These are phyloP conservation scores for Leccinum colubrinum DNA, from an alignment of 1,284 basidiomycete genomes.

Conservation along the genomic window DNA sequence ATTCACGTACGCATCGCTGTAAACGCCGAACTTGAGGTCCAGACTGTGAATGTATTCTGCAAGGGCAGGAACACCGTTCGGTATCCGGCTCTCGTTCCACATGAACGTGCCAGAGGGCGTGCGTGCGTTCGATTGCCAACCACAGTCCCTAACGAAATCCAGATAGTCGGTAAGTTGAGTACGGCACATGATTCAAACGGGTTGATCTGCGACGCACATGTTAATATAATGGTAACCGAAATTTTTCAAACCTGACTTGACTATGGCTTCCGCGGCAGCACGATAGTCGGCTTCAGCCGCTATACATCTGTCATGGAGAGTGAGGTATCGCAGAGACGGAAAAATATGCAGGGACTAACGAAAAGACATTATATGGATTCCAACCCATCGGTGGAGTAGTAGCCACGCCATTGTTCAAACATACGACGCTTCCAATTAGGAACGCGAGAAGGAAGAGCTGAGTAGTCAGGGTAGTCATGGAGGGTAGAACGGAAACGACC, in stretches of 20 bases:
- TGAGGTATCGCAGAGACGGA: not conserved
- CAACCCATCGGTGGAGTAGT: constrained; percentile 46
- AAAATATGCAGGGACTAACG: constrained; percentile 27
- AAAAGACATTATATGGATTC: constrained; percentile 47
- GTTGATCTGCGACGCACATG: constrained; percentile 1
- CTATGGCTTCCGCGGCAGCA: constrained; percentile 1
- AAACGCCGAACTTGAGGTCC: constrained; percentile 10
- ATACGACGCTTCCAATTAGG: constrained; percentile 4
- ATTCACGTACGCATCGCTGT: constrained; percentile 14
- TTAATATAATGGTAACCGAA: constrained; percentile 7
- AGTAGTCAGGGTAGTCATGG: not conserved
- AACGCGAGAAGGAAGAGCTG: not conserved
- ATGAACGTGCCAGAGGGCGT: constrained; percentile 2
- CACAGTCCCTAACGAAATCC: constrained; percentile 7
- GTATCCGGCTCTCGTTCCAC: constrained; percentile 8
- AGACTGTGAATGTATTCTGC: constrained; percentile 10
- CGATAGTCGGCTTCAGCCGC: constrained; percentile 9
- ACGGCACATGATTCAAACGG: not conserved
- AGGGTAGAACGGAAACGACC: not conserved
- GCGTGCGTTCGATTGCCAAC: constrained; percentile 11
- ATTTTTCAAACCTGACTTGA: constrained; percentile 1
- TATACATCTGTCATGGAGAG: not conserved
- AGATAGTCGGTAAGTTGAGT: not conserved
- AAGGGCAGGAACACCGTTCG: constrained; percentile 13
- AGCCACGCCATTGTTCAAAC: constrained; percentile 41